Percentiles rank a stretch among this genome's conserved stretches.
Conservation (phyloP, 139 green algal species). For the Volvox africanus region DNA sequence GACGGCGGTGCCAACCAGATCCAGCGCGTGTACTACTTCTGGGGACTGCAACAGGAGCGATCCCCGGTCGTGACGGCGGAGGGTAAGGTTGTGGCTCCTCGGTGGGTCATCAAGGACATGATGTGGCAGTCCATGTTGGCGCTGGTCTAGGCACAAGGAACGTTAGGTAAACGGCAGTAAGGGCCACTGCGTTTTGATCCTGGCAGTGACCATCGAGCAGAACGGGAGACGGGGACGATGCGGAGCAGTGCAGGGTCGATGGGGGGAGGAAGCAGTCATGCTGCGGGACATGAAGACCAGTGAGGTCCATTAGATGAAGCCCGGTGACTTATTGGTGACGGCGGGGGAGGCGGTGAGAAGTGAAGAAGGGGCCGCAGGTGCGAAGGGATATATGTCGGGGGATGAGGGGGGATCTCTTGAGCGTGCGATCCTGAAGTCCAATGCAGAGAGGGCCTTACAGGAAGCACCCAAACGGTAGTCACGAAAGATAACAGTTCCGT, state of each 20-base stretch:
- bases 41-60: slow-evolving; percentile 84
- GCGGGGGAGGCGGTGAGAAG: too few relatives aligned
- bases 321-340: too few relatives aligned
- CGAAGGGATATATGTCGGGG: too few relatives aligned
- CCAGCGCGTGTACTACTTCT: slow-evolving; percentile 62
- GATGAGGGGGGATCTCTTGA: too few relatives aligned
- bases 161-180: not conserved
- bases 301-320: too few relatives aligned
- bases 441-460: too few relatives aligned
- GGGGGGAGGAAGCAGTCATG: too few relatives aligned
- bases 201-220: not conserved
- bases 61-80: slow-evolving; percentile 76
- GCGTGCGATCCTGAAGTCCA: too few relatives aligned
- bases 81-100: slow-evolving; percentile 81
- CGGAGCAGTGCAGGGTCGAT: not conserved
- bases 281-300: too few relatives aligned
- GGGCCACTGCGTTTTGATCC: not conserved
- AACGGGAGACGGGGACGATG: not conserved
- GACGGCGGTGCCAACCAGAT: slow-evolving; percentile 77
- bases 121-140: slow-evolving; percentile 80
- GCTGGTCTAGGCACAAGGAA: slow-evolving; percentile 52
- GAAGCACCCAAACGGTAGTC: too few relatives aligned
- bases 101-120: slow-evolving; percentile 93
- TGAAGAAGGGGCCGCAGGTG: too few relatives aligned
- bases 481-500: too few relatives aligned